phyloP scores from a whole-genome alignment of 2,329 filamentous ascomycete genomes.

The Epicoccum sorghinum region DNA sequence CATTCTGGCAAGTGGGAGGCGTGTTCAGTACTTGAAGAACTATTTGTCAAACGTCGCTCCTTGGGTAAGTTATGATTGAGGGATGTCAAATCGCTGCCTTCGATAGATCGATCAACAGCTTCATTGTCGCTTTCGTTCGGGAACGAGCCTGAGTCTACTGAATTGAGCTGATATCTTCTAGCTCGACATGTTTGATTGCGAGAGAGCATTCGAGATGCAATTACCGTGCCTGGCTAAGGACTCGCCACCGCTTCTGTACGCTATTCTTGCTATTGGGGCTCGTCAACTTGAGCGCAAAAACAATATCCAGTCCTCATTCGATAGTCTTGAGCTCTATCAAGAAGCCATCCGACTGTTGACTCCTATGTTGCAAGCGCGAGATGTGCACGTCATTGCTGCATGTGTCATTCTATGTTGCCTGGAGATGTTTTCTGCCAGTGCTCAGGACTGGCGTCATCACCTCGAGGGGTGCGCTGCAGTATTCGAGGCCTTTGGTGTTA shows the following conservation, averaged over 20 bases:
- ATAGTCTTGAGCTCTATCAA: conserved; percentile 58
- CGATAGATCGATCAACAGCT: too few relatives aligned
- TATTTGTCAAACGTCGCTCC: conserved; percentile 39
- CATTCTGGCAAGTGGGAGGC: conserved; percentile 27
- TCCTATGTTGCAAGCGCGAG: conserved; percentile 55
- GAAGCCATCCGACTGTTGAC: conserved; percentile 58
- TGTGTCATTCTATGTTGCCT: conserved; percentile 62
- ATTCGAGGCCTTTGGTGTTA: conserved; percentile 58
- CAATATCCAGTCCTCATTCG: conserved; percentile 47
- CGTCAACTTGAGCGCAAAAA: conserved; percentile 58
- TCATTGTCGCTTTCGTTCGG: too few relatives aligned
- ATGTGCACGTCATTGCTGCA: conserved; percentile 58
- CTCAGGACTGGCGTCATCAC: conserved; percentile 58
- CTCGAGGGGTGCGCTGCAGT: conserved; percentile 60
- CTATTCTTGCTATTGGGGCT: conserved; percentile 59
- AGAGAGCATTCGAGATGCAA: conserved; percentile 56
- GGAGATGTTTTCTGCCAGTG: conserved; percentile 54
- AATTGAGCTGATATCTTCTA: conserved; percentile 9
- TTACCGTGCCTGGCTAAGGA: conserved; percentile 56
- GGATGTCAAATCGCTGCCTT: too few relatives aligned
- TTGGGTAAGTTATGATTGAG: conserved; percentile 24
- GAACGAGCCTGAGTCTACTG: neutral
- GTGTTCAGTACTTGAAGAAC: conserved; percentile 38
- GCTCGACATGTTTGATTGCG: conserved; percentile 62
- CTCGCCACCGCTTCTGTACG: conserved; percentile 54